A percentile compares a stretch with the other conserved stretches of the same genome.
These are phyloP conservation scores for Trametopsis cervina DNA, from an alignment of 768 basidiomycete genomes.

Conservation along the genomic window DNA sequence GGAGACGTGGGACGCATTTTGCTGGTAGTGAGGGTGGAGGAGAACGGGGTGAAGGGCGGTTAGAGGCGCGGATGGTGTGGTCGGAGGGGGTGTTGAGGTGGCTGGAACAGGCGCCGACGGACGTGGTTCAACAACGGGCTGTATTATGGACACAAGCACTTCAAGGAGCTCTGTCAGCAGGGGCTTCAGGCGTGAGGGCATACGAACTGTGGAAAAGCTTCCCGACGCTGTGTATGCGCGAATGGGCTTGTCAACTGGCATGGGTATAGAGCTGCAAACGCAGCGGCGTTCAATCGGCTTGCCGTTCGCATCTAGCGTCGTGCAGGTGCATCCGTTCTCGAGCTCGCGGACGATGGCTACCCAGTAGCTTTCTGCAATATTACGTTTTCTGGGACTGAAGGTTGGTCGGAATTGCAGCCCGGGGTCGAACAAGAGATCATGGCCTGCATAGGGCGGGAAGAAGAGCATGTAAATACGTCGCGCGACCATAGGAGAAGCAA, in stretches of 20 bases:
- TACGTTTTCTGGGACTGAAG: constrained; percentile 63
- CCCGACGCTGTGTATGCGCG: constrained; percentile 29
- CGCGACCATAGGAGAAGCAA: constrained; percentile 8
- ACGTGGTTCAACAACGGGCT: constrained; percentile 40
- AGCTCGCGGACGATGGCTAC: constrained; percentile 71
- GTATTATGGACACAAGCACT: constrained; percentile 78
- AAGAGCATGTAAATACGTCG: constrained; percentile 13
- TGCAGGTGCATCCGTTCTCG: constrained; percentile 76
- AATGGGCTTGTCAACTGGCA: constrained; percentile 33
- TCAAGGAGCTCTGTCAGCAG: constrained; percentile 74
- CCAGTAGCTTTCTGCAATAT: constrained; percentile 81
- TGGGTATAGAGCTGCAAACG: constrained; percentile 33
- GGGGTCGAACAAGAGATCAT: constrained; percentile 86
- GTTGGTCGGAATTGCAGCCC: constrained; percentile 78
- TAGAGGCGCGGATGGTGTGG: constrained; percentile 28
- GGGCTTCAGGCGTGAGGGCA: constrained; percentile 63
- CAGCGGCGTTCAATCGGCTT: constrained; percentile 32
- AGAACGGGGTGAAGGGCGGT: constrained; percentile 45
- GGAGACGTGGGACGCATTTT: constrained; percentile 55
- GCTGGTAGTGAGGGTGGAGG: constrained; percentile 52
- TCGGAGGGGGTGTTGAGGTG: constrained; percentile 11
- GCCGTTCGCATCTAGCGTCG: constrained; percentile 60
- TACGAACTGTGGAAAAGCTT: constrained; percentile 49
- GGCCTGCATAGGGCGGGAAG: constrained; percentile 40
- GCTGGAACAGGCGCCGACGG: constrained; percentile 8